These are phyloP conservation scores for Pezicula rhizophila DNA, from an alignment of 2,329 filamentous ascomycete species.

Conservation along the genomic window DNA sequence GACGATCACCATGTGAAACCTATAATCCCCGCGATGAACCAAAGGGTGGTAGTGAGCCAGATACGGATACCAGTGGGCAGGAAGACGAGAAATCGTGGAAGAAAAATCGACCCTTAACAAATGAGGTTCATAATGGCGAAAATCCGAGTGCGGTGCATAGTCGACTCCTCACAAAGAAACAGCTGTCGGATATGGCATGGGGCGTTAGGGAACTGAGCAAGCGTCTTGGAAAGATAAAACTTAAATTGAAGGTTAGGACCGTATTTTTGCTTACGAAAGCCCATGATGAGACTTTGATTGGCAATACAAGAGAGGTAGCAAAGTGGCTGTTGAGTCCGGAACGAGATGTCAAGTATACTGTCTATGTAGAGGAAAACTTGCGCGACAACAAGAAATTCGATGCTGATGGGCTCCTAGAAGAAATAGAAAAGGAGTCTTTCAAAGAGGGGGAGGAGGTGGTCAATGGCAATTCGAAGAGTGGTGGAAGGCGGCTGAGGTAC, in stretches of 20 bases:
- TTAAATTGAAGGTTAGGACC: constrained; percentile 74
- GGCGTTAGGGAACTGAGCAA: constrained; percentile 87
- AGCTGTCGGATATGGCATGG: constrained; percentile 95
- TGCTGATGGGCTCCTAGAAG: constrained; percentile 57
- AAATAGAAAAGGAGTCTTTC: constrained; percentile 43
- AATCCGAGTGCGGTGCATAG: constrained; percentile 36
- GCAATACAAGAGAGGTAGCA: constrained; percentile 68
- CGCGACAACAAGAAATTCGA: constrained; percentile 69
- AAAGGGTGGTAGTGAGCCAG: constrained; percentile 9
- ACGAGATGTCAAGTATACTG: constrained; percentile 60
- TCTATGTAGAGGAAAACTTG: constrained; percentile 78
- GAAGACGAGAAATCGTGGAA: constrained; percentile 52
- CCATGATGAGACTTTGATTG: constrained; percentile 76
- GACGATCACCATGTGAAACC: background rate
- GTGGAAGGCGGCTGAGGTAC: constrained; percentile 55
- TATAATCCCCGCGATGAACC: constrained; percentile 8
- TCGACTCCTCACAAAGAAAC: constrained; percentile 87
- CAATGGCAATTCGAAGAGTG: constrained; percentile 14
- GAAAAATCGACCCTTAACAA: constrained; percentile 13
- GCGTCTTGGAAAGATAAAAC: constrained; percentile 72
- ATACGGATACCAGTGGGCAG: constrained; percentile 36
- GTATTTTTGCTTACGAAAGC: constrained; percentile 89
- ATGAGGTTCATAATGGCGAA: constrained; percentile 8
- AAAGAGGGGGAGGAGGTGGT: constrained; percentile 31
- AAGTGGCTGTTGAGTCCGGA: constrained; percentile 75